Percentiles rank a stretch among this genome's conserved stretches.
Evolutionary conservation across 176 grass and related monocot genomes (phyloP).

Genomic region (Pontederia paniculata): DNA sequence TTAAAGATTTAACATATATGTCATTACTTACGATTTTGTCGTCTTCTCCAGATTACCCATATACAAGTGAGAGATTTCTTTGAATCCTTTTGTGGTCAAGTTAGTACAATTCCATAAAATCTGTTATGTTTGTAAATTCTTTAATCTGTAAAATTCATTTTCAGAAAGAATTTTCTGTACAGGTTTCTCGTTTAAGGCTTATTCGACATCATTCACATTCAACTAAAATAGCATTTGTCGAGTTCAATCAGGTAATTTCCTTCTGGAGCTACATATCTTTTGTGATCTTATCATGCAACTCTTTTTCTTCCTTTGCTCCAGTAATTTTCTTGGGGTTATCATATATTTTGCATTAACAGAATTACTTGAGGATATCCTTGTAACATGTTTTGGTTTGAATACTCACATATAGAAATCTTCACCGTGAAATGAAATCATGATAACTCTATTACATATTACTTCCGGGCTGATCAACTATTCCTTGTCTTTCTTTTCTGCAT

Average conservation of each 20-base stretch:
- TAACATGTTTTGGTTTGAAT: too few species aligned
- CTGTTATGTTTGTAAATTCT: neutral
- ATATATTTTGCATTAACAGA: neutral
- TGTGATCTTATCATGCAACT: too few species aligned
- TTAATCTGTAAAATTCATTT: neutral
- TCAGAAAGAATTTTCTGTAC: neutral
- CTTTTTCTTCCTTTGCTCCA: too few species aligned
- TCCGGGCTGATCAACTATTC: neutral
- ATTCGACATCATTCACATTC: conserved; percentile 8
- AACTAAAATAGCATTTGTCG: conserved; percentile 32
- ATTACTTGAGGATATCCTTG: too few species aligned
- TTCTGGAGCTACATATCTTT: neutral
- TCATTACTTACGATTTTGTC: too few species aligned
- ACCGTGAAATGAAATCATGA: too few species aligned
- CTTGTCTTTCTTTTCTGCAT: too few species aligned
- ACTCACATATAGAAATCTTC: too few species aligned
- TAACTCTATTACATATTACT: neutral
- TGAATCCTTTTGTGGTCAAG: conserved; percentile 19
- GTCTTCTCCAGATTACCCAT: conserved; percentile 5
- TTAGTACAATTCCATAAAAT: conserved; percentile 4
- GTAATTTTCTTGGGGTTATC: too few species aligned
- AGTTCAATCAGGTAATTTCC: conserved; percentile 21
- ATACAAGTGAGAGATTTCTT: conserved; percentile 21
- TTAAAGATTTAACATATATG: too few species aligned
- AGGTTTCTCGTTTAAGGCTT: conserved; percentile 21